Base-by-base conservation (phyloP, 352 stramenopile species). In the Bremia lactucae region DNA sequence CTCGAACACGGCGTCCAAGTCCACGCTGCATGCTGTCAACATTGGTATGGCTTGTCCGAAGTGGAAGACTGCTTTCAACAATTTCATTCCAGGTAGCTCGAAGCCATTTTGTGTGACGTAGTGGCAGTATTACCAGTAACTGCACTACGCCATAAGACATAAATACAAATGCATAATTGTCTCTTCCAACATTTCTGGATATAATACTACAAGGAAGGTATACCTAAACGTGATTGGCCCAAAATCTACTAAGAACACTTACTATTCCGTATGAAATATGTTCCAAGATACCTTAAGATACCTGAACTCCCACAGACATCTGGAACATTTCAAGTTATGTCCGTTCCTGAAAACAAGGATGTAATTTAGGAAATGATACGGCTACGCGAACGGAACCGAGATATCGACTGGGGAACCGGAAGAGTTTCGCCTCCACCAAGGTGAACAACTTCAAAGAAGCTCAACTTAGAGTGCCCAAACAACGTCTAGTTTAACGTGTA, bases 361-460 rank as follows among this genome's bases (percentile, higher is more conserved):
- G 2, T 29, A 4, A 29, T 29, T 29, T 6, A 49, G 3, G 47
- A 39, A 3, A 49, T 49, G 47, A 47, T 55, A 20, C 44, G 33
- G 47, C 48, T 56, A 18, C 24, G 39, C 20, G 48, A 56, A 22
- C 39, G 50, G 6, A 56, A 50, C 11, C 49, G 41, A 6, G n/a
- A 31, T 41, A 46, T 56, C 22, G 25, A 56, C 31, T 51, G 41
- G 34, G 20, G 19, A 41, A 42, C 36, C 18, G 21, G 20, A 31
- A n/a, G 18, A 2, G 7, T 55, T n/a, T 14, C 24, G 7, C 36
- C 42, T 22, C 20, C 15, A 42, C 42, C 31, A 46, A 26, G 7
- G 8, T 2, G 16, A 9, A 38, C 15, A 23, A 38, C 33, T 11
- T 6, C 6, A 0, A 28, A 11, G 10, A 9, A 22, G 23, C 38